Evolutionary conservation across 495 filamentous ascomycete species (phyloP).

Genomic region (Penicillium verhagenii): DNA sequence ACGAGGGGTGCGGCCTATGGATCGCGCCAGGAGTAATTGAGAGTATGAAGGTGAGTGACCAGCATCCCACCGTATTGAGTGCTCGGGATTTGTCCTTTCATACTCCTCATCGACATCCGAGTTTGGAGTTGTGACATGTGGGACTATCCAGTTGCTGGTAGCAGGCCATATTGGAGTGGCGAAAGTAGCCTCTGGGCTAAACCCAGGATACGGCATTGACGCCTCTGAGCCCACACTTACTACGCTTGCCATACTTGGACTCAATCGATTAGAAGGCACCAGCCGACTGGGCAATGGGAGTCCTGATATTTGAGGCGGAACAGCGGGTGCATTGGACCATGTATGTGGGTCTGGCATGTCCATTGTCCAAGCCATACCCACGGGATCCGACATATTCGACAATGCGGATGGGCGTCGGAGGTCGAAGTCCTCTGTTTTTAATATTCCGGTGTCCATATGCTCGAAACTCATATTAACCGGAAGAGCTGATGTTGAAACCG

Average conservation of each 20-base stretch:
- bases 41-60: constrained; percentile 42
- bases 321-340: constrained; percentile 19
- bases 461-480: constrained; percentile 1
- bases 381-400: constrained; percentile 15
- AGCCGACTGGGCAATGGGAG: constrained; percentile 26
- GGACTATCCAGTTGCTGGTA: constrained; percentile 5
- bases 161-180: constrained; percentile 18
- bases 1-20: constrained; percentile 53
- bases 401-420: constrained; percentile 1
- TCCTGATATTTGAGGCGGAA: constrained; percentile 24
- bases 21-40: constrained; percentile 44
- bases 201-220: constrained; percentile 15
- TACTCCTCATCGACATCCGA: constrained; percentile 27
- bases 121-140: constrained; percentile 8
- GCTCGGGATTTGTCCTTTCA: constrained; percentile 13
- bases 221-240: constrained; percentile 9
- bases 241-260: constrained; percentile 12
- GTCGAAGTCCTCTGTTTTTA: constrained; percentile 8
- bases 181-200: constrained; percentile 17
- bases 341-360: constrained; percentile 31
- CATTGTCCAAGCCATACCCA: constrained; percentile 24
- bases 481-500: constrained; percentile 1
- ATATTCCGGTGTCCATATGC: not conserved
- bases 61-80: constrained; percentile 21
- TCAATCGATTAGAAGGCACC: constrained; percentile 8